Percentiles rank a stretch among this genome's conserved stretches.
phyloP scores from a whole-genome alignment of 2,329 filamentous ascomycete genomes.

The Hypoxylon rubiginosum region DNA sequence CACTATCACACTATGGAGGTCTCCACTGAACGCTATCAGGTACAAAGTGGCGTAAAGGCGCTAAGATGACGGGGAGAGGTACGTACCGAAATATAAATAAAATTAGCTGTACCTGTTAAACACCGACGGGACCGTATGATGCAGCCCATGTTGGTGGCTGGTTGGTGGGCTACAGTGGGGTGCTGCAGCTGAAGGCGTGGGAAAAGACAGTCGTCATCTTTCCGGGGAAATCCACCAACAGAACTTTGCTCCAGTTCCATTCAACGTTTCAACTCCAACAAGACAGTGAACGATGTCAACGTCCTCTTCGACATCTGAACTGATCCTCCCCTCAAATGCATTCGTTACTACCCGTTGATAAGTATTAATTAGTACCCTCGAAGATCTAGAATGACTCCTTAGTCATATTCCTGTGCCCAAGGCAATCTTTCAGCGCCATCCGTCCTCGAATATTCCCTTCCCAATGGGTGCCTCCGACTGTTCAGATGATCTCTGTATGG shows the following conservation, averaged over 20 bases:
- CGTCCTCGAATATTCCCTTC: constrained; percentile 20
- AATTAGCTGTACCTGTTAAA: not conserved
- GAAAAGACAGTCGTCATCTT: constrained; percentile 39
- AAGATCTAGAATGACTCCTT: constrained; percentile 32
- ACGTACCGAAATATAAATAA: constrained; percentile 3
- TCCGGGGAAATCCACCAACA: constrained; percentile 25
- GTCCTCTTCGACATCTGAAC: constrained; percentile 38
- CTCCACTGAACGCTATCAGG: no score
- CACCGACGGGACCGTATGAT: not conserved
- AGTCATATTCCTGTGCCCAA: constrained; percentile 3
- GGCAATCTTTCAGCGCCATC: constrained; percentile 22
- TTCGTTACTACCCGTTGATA: constrained; percentile 39
- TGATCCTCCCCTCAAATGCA: constrained; percentile 36
- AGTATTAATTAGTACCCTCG: constrained; percentile 26
- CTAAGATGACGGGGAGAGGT: no score
- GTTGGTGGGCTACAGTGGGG: constrained; percentile 18
- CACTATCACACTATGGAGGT: no score
- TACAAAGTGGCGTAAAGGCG: no score
- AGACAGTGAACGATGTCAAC: constrained; percentile 22
- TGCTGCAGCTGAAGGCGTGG: not conserved
- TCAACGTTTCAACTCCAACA: constrained; percentile 32
- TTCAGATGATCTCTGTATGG: constrained; percentile 69
- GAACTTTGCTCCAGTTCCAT: constrained; percentile 19
- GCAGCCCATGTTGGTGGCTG: constrained; percentile 15
- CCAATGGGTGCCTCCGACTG: constrained; percentile 62